phyloP scores from a whole-genome alignment of 768 basidiomycete genomes.

The Termitomyces sp. region DNA sequence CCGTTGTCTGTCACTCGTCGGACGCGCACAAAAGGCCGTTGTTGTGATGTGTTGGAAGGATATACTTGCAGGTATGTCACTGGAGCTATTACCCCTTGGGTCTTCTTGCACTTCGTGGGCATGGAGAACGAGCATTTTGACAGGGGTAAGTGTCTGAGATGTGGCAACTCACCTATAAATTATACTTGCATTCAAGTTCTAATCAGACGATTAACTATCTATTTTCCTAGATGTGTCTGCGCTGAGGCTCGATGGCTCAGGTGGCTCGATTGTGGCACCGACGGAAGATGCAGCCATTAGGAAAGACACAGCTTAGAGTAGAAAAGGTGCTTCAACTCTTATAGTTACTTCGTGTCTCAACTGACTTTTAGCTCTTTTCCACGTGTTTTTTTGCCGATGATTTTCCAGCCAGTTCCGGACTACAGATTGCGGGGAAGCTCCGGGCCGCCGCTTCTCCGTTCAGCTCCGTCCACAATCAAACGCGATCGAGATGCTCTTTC shows the following conservation, averaged over 20 bases:
- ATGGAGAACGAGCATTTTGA: neutral
- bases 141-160: neutral
- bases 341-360: neutral
- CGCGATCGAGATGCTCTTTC: constrained; percentile 2
- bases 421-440: constrained; percentile 11
- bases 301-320: neutral
- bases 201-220: neutral
- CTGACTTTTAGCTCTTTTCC: neutral
- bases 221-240: neutral
- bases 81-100: neutral
- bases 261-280: neutral
- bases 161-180: neutral
- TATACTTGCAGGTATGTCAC: neutral
- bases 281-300: neutral
- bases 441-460: no score
- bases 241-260: neutral
- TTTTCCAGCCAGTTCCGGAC: constrained; percentile 4
- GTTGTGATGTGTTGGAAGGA: neutral
- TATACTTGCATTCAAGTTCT: neutral
- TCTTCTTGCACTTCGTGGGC: neutral
- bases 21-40: neutral
- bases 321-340: neutral
- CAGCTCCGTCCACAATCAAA: neutral
- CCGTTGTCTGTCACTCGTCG: neutral
- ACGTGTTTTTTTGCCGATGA: constrained; percentile 13